A percentile compares a stretch with the other conserved stretches of the same genome.
Evolutionary conservation across 305 asterid genomes (phyloP).

Genomic region (Solanum hybrid): DNA sequence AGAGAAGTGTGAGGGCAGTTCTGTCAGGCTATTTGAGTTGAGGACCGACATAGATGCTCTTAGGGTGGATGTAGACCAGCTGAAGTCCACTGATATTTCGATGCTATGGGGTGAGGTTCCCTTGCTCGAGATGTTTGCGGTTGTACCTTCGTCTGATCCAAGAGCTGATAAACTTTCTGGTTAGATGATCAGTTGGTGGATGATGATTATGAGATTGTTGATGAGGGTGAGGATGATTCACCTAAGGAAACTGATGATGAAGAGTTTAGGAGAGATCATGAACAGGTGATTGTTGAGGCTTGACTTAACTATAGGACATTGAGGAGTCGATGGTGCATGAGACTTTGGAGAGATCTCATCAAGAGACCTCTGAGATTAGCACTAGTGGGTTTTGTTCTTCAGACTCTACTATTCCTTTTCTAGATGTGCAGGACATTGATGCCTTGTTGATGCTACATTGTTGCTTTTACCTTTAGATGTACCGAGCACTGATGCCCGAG

Average conservation of each 20-base stretch:
- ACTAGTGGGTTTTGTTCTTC: neutral
- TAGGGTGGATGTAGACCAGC: neutral
- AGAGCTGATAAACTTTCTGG: neutral
- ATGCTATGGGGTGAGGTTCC: neutral
- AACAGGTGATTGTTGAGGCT: neutral
- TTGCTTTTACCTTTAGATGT: neutral
- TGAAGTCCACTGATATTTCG: neutral
- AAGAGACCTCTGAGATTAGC: neutral
- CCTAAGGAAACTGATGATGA: neutral
- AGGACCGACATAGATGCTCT: neutral
- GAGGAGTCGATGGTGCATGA: neutral
- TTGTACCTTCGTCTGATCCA: neutral
- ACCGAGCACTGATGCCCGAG: neutral
- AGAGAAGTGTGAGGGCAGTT: neutral
- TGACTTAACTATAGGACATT: neutral
- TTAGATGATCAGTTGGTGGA: neutral
- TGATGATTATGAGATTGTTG: neutral
- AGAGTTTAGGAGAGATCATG: neutral
- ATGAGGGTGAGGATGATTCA: neutral
- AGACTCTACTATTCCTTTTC: neutral
- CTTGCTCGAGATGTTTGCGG: neutral
- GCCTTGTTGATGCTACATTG: neutral
- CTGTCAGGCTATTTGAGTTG: neutral
- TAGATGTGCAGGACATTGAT: neutral
- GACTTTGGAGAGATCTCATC: neutral